These are phyloP conservation scores for Leccinellum rugosiceps DNA, from an alignment of 768 basidiomycete species.

Conservation along the genomic window DNA sequence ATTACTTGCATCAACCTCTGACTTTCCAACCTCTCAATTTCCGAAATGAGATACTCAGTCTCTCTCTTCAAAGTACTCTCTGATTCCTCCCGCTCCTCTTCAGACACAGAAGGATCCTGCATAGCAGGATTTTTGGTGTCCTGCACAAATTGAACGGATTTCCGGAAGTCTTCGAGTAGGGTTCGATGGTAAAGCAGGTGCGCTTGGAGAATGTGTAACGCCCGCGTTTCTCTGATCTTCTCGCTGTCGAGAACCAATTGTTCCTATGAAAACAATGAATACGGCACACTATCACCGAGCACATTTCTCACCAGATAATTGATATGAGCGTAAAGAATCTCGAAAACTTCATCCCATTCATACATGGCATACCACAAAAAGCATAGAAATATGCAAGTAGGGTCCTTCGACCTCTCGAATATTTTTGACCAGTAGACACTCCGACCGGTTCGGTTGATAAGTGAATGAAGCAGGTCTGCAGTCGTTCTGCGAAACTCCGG, in stretches of 20 bases:
- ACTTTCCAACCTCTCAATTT: constrained; percentile 46
- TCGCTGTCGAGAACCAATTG: constrained; percentile 38
- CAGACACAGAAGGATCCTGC: constrained; percentile 23
- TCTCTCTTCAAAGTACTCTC: constrained; percentile 42
- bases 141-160: constrained; percentile 47
- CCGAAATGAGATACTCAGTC: constrained; percentile 44
- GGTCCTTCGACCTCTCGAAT: constrained; percentile 36
- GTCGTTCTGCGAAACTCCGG: constrained; percentile 18
- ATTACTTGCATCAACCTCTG: constrained; percentile 29
- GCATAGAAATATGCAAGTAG: constrained; percentile 52
- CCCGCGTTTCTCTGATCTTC: constrained; percentile 44
- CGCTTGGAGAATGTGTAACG: constrained; percentile 55
- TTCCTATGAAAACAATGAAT: constrained; percentile 36
- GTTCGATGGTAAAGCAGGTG: constrained; percentile 55
- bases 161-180: constrained; percentile 51
- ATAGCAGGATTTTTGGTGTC: constrained; percentile 50
- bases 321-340: constrained; percentile 48
- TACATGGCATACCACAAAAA: constrained; percentile 60
- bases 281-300: background rate
- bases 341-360: constrained; percentile 60
- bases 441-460: constrained; percentile 28
- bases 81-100: constrained; percentile 18
- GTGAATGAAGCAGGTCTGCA: constrained; percentile 25
- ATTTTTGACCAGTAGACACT: constrained; percentile 34
- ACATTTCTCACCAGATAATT: constrained; percentile 42